A percentile compares a stretch with the other conserved stretches of the same genome.
Conservation (phyloP, 306 rosid species). For the Senna tora region DNA sequence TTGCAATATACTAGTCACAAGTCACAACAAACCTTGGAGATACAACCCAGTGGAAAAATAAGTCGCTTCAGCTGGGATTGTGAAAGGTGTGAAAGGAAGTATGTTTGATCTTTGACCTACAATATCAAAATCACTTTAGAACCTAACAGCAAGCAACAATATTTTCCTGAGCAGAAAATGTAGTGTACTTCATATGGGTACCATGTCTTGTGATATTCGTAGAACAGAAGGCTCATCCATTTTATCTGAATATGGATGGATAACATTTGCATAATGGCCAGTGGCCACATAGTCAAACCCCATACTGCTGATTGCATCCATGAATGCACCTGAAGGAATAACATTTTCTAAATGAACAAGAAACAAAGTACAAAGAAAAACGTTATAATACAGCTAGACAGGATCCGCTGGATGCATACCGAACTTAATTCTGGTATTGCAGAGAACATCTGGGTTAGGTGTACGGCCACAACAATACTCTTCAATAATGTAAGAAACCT, state of each 20-base stretch:
- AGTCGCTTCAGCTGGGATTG: conserved; percentile 82
- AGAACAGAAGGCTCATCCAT: conserved; percentile 55
- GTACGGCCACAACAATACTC: conserved; percentile 94
- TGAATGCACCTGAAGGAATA: conserved; percentile 74
- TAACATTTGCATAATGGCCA: conserved; percentile 91
- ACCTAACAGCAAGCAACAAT: conserved; percentile 19
- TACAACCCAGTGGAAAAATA: conserved; percentile 82
- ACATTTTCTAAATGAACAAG: conserved; percentile 5
- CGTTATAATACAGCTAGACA: conserved; percentile 1
- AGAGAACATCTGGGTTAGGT: conserved; percentile 91
- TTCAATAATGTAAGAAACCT: conserved; percentile 88
- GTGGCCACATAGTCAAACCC: conserved; percentile 88
- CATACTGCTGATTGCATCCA: conserved; percentile 82
- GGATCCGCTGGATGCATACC: conserved; percentile 56
- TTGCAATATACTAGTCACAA: conserved; percentile 22
- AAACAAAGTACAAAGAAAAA: background rate
- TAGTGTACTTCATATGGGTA: conserved; percentile 39
- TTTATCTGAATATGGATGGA: conserved; percentile 60
- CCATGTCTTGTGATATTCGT: conserved; percentile 84
- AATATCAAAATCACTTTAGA: conserved; percentile 40
- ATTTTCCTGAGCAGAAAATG: background rate
- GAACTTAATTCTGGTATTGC: conserved; percentile 94
- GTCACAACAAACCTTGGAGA: conserved; percentile 72
- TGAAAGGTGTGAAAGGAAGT: conserved; percentile 88
- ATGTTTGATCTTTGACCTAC: conserved; percentile 96